Conservation (phyloP, 192 early-diverging fungal genomes). For the Backusella sp. region DNA sequence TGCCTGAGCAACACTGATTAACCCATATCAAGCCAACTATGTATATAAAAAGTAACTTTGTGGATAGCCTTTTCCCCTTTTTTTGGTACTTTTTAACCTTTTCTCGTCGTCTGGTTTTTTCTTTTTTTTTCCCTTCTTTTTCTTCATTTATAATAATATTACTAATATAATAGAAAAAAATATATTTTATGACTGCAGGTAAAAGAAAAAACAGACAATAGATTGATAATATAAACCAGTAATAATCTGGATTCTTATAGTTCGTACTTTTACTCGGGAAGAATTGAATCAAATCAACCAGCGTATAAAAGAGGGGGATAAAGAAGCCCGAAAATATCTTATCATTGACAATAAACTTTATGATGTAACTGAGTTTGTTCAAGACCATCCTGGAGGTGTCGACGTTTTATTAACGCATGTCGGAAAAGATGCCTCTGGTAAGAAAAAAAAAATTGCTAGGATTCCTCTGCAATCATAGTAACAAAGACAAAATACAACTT, state of each 20-base stretch:
- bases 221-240: no score
- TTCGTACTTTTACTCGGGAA: slow-evolving; percentile 17
- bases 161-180: neutral
- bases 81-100: no score
- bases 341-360: slow-evolving; percentile 80
- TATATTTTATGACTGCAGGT: neutral
- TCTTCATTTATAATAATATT: neutral
- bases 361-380: slow-evolving; percentile 70
- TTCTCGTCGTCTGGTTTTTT: neutral
- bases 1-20: neutral
- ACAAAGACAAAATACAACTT: neutral
- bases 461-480: neutral
- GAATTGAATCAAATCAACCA: slow-evolving; percentile 13
- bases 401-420: slow-evolving; percentile 70
- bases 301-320: slow-evolving; percentile 31
- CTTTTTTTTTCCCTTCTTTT: neutral
- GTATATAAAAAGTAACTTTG: neutral
- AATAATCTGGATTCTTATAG: neutral
- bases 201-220: neutral
- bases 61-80: neutral
- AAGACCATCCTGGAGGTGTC: slow-evolving; percentile 75
- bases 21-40: neutral
- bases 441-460: neutral
- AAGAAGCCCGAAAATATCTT: slow-evolving; percentile 48
- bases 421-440: slow-evolving; percentile 71